Conservation (phyloP, 2,329 filamentous ascomycete genomes). For the Hypomyces rosellus region DNA sequence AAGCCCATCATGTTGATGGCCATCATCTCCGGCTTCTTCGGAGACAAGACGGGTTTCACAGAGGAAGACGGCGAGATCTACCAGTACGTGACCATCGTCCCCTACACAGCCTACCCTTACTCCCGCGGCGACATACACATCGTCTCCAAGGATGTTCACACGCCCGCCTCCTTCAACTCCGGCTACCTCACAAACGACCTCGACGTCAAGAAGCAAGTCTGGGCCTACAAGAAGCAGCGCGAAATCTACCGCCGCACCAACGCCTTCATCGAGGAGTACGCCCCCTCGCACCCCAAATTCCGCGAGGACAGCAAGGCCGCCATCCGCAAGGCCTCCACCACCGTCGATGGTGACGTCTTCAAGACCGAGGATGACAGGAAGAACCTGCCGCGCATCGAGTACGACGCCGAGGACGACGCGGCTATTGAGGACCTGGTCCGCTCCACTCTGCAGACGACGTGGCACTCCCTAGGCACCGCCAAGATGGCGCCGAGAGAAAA, state of each 20-base stretch:
- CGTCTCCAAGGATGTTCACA: constrained; percentile 32
- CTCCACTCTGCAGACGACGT: constrained; percentile 32
- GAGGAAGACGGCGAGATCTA: constrained; percentile 8
- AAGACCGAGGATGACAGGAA: constrained; percentile 23
- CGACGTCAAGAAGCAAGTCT: constrained; percentile 52
- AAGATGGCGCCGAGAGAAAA: constrained; percentile 35
- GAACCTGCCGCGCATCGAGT: constrained; percentile 30
- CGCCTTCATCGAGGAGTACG: constrained; percentile 41
- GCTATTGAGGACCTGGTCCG: constrained; percentile 39
- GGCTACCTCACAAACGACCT: constrained; percentile 43
- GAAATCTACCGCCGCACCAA: constrained; percentile 52
- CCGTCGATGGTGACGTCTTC: constrained; percentile 14
- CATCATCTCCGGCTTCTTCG: constrained; percentile 23
- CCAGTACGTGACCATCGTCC: constrained; percentile 46
- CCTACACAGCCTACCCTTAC: constrained; percentile 54
- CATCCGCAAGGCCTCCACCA: constrained; percentile 17
- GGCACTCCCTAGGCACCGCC: constrained; percentile 38
- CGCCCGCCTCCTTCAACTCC: constrained; percentile 48
- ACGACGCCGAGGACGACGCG: constrained; percentile 41
- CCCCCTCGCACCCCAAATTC: constrained; percentile 37
- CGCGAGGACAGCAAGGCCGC: constrained; percentile 32
- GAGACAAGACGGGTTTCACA: not conserved
- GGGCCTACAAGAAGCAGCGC: constrained; percentile 58
- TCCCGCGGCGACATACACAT: constrained; percentile 58
- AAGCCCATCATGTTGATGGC: constrained; percentile 43